These are phyloP conservation scores for Aureobasidium sp. DNA, from an alignment of 2,329 filamentous ascomycete genomes.

Conservation along the genomic window DNA sequence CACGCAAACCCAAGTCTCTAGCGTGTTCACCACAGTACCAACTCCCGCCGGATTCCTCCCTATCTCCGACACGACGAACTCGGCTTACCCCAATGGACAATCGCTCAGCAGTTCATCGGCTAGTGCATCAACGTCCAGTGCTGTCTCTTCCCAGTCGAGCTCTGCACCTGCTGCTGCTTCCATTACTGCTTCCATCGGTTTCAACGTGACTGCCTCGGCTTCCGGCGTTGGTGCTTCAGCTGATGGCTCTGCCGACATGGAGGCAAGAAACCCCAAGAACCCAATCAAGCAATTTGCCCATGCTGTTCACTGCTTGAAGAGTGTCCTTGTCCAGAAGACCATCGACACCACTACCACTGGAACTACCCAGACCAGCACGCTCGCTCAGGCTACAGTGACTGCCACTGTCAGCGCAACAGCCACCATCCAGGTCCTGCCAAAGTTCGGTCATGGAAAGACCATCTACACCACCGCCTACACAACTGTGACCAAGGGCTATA, in stretches of 20 bases:
- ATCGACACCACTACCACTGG: background rate
- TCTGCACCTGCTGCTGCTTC: background rate
- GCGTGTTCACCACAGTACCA: background rate
- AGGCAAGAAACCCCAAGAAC: background rate
- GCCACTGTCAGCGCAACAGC: slow-evolving; percentile 9
- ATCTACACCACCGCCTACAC: slow-evolving; percentile 1
- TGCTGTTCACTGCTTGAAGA: slow-evolving; percentile 8
- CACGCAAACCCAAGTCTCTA: background rate
- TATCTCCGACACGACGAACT: background rate
- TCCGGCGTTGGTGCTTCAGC: background rate
- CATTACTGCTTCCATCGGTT: background rate
- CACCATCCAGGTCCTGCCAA: background rate
- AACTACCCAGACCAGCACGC: slow-evolving; percentile 6
- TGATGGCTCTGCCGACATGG: background rate
- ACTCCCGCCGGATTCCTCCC: background rate
- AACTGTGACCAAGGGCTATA: slow-evolving; percentile 9
- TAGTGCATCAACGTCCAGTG: background rate
- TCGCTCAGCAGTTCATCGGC: background rate
- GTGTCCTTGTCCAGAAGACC: slow-evolving; percentile 5
- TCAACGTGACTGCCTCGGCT: background rate
- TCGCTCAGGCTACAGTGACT: slow-evolving; percentile 5
- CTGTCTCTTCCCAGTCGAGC: background rate
- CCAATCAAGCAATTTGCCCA: slow-evolving; percentile 1
- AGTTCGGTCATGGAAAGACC: slow-evolving; percentile 1
- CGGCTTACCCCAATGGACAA: background rate